Conservation (phyloP, 768 basidiomycete genomes). For the Russula olivacea region DNA sequence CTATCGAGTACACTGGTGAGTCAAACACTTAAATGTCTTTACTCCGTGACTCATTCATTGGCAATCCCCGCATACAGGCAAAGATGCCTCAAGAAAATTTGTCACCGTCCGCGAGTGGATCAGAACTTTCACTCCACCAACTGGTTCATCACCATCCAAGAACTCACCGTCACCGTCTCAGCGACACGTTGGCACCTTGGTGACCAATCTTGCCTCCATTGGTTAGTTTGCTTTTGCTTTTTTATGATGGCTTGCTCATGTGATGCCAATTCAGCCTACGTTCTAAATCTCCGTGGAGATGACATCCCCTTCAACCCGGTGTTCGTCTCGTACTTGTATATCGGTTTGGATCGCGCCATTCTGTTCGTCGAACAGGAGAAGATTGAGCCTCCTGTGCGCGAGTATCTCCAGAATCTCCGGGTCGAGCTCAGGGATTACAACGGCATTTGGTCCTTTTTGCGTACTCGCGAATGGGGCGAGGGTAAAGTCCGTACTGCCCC, state of each 20-base stretch:
- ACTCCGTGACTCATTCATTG: background rate
- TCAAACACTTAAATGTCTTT: slow-evolving; percentile 4
- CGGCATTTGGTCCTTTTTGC: slow-evolving; percentile 72
- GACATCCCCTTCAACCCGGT: slow-evolving; percentile 92
- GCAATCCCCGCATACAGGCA: slow-evolving; percentile 34
- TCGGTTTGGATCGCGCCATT: slow-evolving; percentile 54
- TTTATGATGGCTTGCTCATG: slow-evolving; percentile 9
- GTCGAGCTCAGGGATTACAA: slow-evolving; percentile 65
- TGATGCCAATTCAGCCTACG: slow-evolving; percentile 51
- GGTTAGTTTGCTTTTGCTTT: slow-evolving; percentile 38
- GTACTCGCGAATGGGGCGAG: slow-evolving; percentile 68
- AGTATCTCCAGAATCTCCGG: slow-evolving; percentile 51
- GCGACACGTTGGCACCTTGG: slow-evolving; percentile 59
- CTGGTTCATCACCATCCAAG: slow-evolving; percentile 58
- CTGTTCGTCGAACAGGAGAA: slow-evolving; percentile 74
- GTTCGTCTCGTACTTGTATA: slow-evolving; percentile 81
- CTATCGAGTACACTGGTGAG: slow-evolving; percentile 62
- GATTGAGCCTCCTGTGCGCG: slow-evolving; percentile 49
- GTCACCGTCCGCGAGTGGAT: slow-evolving; percentile 66
- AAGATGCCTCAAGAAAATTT: slow-evolving; percentile 67
- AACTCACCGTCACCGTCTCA: slow-evolving; percentile 53
- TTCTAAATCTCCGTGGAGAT: slow-evolving; percentile 81
- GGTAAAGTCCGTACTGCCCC: slow-evolving; percentile 50
- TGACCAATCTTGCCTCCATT: slow-evolving; percentile 64
- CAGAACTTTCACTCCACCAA: slow-evolving; percentile 48